Conservation (phyloP, 2,329 filamentous ascomycete genomes). For the Fusarium multiceps region DNA sequence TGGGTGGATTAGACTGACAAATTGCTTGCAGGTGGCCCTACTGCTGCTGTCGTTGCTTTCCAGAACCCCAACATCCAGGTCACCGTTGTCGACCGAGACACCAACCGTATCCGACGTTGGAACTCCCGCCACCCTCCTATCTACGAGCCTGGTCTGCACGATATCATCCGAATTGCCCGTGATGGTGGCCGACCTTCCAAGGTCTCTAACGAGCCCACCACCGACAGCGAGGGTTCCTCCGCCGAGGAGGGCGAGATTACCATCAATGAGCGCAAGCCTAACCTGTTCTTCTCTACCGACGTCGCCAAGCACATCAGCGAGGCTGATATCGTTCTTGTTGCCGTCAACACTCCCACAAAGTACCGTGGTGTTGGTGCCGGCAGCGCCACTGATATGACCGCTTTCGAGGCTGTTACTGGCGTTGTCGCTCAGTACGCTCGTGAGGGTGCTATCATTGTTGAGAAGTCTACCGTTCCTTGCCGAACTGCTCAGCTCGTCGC, state of each 20-base stretch:
- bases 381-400: conserved; percentile 77
- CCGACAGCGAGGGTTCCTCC: conserved; percentile 48
- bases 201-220: conserved; percentile 54
- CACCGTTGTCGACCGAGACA: conserved; percentile 79
- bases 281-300: conserved; percentile 80
- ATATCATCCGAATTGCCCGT: conserved; percentile 73
- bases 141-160: conserved; percentile 76
- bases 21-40: conserved; percentile 71
- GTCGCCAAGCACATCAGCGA: conserved; percentile 69
- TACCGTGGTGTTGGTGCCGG: conserved; percentile 75
- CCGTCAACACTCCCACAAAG: conserved; percentile 85
- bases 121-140: conserved; percentile 79
- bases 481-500: conserved; percentile 76
- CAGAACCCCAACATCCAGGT: conserved; percentile 78
- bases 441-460: conserved; percentile 77
- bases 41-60: conserved; percentile 78
- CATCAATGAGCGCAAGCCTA: conserved; percentile 64
- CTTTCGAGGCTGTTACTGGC: conserved; percentile 75
- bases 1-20: conserved; percentile 30
- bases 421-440: conserved; percentile 75
- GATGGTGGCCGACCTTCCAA: conserved; percentile 63
- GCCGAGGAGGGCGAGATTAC: conserved; percentile 48
- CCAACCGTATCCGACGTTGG: conserved; percentile 75
- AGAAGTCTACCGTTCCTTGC: conserved; percentile 85
- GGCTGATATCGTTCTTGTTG: conserved; percentile 79